Evolutionary conservation across 371 early-diverging fungal species (phyloP), one percentile per base, ranked within the genome.

Genomic region (Mucor mucedo): DNA sequence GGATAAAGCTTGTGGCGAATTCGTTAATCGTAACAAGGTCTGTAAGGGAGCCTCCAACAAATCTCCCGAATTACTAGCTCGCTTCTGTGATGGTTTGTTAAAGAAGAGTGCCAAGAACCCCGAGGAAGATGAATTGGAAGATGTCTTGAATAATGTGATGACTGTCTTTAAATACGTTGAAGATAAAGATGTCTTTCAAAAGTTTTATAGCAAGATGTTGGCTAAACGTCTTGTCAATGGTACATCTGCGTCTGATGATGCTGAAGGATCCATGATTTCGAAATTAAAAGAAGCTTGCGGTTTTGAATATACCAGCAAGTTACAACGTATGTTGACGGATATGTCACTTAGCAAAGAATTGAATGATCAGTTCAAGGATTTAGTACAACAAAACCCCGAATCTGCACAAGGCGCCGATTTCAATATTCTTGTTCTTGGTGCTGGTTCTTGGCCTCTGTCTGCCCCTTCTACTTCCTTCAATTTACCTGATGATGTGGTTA

Each of bases 1-100:
- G 44, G 96, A 96, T 76, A 91, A 90, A 64, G 96, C 95, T 0
- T 95, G 95, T 74, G 86, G 91, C 60, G 96, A 95, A 71, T 98
- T 92, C 73, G 89, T 97, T 40, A 97, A 97, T 72, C 83, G 89
- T 16, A 97, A 97, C 77, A 79, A 81, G 41, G 87, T 95, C 8
- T 94, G 93, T 79, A 87, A 85, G 53, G 71, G 83, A 4, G 75
- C 84, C 13, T 84, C 90, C 3, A 84, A 86, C 41, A 90, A 91
- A 68, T 90, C 92, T 2, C 93, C 96, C 3, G 94, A 95, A 71
- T 77, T 94, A 57, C 74, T 96, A 49, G 95, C 97, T 2, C 87
- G 87, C 41, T 94, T 90, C 79, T 90, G 89, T 58, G 98, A 96
- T 79, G 71, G 86, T 11, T 67, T 97, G 66, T 78, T 97, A 44